Base-by-base conservation (phyloP, 2,329 filamentous ascomycete genomes). In the Hortaea werneckii region DNA sequence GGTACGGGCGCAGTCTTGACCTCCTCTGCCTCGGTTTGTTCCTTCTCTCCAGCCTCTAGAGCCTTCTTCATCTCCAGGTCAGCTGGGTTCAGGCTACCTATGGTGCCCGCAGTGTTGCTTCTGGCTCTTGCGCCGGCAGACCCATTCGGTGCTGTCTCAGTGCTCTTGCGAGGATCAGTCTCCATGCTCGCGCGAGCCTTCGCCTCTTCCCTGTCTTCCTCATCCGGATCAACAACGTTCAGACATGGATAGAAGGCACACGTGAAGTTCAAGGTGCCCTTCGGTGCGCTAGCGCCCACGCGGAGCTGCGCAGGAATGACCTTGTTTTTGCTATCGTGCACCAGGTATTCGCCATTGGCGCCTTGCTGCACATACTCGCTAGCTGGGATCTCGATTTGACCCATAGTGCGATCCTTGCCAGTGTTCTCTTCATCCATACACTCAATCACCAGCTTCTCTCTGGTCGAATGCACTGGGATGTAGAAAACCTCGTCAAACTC, bases 401-500 rank as follows among this genome's bases (percentile, higher is more conserved):
- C 92, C 30, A 98, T 76, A 37, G 85, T 85, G 46, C 92, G 83
- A 65, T 98, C 92, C 63, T 88, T 92, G 58, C 87, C 87, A 60
- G 96, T 76, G 56, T 82, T 89, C 67, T 98, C 92, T 50, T 92
- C 81, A 58, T 98, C 92, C 90, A 98, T 95, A 53, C 96, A 88
- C 65, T 98, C 92, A 12, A 98, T 69, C 1, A 82, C 80, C 29
- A 98, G 72, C 59, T 85, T 87, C 64, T 98, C 92, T 29, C 87
- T 83, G 10, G 77, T 59, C 5, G 83, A 88, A 64, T 95, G 90
- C 47, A 98, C 78, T 1, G 94, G 90, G 1, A 98, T 77, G 61
- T 98, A 98, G 20, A 95, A 77, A 26, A 98, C 82, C 67, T 98
- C 92, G 59, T 98, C 88, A 82, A 86, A 98, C 44, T 92, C 85